Base-by-base conservation (phyloP, 352 stramenopile genomes). In the Pythium phragmitis region DNA sequence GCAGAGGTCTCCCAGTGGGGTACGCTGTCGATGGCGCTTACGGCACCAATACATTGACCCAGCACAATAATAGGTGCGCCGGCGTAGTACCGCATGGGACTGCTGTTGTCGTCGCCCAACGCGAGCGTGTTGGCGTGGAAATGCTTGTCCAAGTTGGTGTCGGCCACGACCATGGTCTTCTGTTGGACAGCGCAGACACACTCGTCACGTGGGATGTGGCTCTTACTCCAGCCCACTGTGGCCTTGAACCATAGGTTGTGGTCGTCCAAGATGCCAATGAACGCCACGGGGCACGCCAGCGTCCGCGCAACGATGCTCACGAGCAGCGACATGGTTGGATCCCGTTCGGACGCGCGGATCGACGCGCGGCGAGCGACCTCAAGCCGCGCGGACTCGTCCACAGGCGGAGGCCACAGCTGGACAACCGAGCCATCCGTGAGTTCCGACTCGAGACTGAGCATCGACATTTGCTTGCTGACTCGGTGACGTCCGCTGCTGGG, bases 261-360 rank as follows among this genome's bases (percentile, higher is more conserved):
- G 48, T 85, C 74, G 61, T 90, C 72, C 46, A 89, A 70, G 50
- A 90, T 82, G 5, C 80, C 79, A 48, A 93, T 84, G 60, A 88
- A 87, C 12, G 82, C 85, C 37, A 81, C 75, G 17, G 80, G 79
- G 16, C 80, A 90, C 65, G 79, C 72, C 42, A 93, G 70, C 26
- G 85, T 89, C 13, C 79, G 79, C 8, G 79, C 75, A 21, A 93
- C 74, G 52, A 93, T 89, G 58, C 61, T 82, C 46, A 89, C 77
- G 11, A 93, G 72, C 54, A 91, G 63, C 26, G 83, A 80, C 79
- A 93, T 87, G 5, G 85, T 93, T 54, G 80, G 75, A 48, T 91
- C 83, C 62, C 76, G 78, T 53, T 89, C 73, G 23, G 59, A 60
- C 23, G 72, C 74, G 53, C 61, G 65, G 59, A 90, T 87, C 9